Conservation (phyloP, 495 filamentous ascomycete genomes). For the Penicillium cinerascens region DNA sequence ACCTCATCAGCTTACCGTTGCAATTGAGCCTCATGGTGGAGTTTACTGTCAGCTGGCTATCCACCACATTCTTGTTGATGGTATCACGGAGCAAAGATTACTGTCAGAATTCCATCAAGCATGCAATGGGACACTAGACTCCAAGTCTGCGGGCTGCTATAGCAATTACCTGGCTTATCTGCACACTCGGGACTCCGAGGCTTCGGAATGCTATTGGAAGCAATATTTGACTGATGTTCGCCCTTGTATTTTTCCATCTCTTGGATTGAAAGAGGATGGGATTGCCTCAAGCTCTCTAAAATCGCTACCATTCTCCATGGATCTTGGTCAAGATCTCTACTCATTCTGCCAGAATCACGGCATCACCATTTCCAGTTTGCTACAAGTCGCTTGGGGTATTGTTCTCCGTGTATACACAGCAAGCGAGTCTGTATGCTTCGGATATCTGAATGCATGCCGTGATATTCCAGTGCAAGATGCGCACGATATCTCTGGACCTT, state of each 20-base stretch:
- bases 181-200: neutral
- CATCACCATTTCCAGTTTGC: conserved; percentile 27
- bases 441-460: conserved; percentile 28
- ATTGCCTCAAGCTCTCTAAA: neutral
- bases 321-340: neutral
- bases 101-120: conserved; percentile 19
- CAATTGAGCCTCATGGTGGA: conserved; percentile 15
- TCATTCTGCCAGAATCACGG: conserved; percentile 19
- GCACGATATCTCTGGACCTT: conserved; percentile 31
- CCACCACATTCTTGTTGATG: conserved; percentile 41
- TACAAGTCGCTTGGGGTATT: conserved; percentile 44
- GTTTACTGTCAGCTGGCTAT: conserved; percentile 42
- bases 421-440: conserved; percentile 41
- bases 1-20: conserved; percentile 37
- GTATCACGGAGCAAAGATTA: conserved; percentile 18
- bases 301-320: neutral
- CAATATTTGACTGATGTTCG: conserved; percentile 7
- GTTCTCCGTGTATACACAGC: conserved; percentile 38
- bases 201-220: conserved; percentile 8
- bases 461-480: conserved; percentile 31
- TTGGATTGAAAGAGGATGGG: too few species aligned
- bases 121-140: conserved; percentile 7
- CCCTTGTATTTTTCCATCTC: conserved; percentile 2
- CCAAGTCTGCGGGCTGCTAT: neutral
- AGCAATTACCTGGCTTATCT: conserved; percentile 7